Percentiles rank a stretch among this genome's conserved stretches.
phyloP scores from a whole-genome alignment of 495 filamentous ascomycete species.

The Aspergillus hancockii region DNA sequence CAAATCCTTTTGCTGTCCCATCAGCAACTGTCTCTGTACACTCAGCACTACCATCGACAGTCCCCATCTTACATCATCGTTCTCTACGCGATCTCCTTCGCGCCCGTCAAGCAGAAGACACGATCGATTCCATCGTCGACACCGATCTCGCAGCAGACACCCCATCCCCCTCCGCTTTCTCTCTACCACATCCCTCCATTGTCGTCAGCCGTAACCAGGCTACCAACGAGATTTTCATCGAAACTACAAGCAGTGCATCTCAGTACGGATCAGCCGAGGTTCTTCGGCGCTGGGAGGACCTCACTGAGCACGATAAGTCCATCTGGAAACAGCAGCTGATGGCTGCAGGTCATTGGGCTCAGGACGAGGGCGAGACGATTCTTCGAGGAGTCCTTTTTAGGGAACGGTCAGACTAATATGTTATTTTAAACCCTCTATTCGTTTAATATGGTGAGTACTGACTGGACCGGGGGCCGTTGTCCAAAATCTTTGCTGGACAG shows the following conservation, averaged over 20 bases:
- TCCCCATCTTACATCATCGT: background rate
- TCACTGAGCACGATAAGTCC: constrained; percentile 56
- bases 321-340: constrained; percentile 69
- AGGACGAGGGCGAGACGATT: constrained; percentile 69
- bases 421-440: constrained; percentile 4
- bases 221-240: constrained; percentile 11
- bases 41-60: background rate
- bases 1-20: background rate
- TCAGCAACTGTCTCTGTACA: background rate
- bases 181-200: background rate
- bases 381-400: constrained; percentile 76
- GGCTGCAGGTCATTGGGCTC: constrained; percentile 71
- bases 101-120: constrained; percentile 11
- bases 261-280: background rate
- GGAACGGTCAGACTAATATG: constrained; percentile 41
- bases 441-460: background rate
- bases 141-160: background rate
- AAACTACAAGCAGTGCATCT: background rate
- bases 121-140: constrained; percentile 5
- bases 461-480: background rate
- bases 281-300: constrained; percentile 65
- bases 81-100: constrained; percentile 20
- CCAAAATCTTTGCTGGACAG: background rate
- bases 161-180: background rate
- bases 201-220: constrained; percentile 9